These are phyloP conservation scores for Metschnikowia sp. DNA, from an alignment of 805 yeast species.

Conservation along the genomic window DNA sequence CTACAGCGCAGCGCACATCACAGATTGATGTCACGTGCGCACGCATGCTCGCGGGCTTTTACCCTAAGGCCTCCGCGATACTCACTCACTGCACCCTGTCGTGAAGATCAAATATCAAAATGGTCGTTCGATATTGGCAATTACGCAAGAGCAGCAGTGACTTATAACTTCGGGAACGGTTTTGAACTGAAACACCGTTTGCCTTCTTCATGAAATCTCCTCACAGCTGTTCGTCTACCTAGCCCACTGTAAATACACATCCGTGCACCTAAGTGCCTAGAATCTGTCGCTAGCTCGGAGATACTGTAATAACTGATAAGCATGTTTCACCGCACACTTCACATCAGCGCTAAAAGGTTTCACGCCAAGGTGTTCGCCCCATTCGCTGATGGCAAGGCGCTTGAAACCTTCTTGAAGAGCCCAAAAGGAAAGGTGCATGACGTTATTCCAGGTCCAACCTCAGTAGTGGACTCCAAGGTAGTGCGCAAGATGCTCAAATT, in stretches of 20 bases:
- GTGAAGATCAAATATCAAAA: too few species aligned
- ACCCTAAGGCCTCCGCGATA: constrained; percentile 1
- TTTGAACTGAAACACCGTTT: too few species aligned
- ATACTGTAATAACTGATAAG: constrained; percentile 1
- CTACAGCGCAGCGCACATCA: neutral
- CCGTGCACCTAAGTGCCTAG: too few species aligned
- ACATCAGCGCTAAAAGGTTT: neutral
- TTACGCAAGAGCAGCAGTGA: too few species aligned
- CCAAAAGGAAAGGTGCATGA: constrained; percentile 15
- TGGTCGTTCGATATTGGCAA: too few species aligned
- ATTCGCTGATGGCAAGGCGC: constrained; percentile 6
- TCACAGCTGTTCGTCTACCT: too few species aligned
- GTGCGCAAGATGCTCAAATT: constrained; percentile 38
- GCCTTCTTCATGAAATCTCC: too few species aligned
- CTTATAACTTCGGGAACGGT: too few species aligned
- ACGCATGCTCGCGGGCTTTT: neutral
- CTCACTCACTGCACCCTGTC: neutral
- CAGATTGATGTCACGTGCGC: constrained; percentile 3
- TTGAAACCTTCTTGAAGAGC: constrained; percentile 7
- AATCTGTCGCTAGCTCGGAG: neutral
- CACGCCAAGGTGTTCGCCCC: constrained; percentile 5
- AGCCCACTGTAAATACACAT: too few species aligned
- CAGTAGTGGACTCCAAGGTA: constrained; percentile 16
- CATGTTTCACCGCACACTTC: constrained; percentile 6
- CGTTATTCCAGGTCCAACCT: constrained; percentile 13